phyloP scores from a whole-genome alignment of 192 early-diverging fungal genomes.

The Coemansia sp. region DNA sequence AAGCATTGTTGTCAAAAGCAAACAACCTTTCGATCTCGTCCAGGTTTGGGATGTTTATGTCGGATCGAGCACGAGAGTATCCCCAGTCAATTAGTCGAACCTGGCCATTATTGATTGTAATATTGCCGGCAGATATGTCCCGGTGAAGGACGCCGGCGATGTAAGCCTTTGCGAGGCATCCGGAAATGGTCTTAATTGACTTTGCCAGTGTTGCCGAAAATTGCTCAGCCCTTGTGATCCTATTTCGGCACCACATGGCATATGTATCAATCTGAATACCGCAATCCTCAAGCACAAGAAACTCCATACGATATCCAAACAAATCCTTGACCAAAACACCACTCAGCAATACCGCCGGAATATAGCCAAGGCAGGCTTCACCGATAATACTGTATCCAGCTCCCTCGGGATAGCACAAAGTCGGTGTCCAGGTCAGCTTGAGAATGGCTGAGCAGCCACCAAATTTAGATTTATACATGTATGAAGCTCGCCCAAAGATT shows the following conservation, averaged over 20 bases:
- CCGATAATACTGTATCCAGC: constrained; percentile 14
- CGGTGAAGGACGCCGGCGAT: constrained; percentile 18
- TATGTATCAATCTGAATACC: constrained; percentile 1
- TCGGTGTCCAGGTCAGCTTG: constrained; percentile 11
- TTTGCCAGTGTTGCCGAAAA: not conserved
- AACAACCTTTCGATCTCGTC: not conserved
- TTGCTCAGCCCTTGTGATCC: not conserved
- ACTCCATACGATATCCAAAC: constrained; percentile 17
- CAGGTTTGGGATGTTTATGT: not conserved
- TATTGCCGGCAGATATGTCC: constrained; percentile 25
- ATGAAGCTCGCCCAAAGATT: not conserved
- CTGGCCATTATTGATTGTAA: constrained; percentile 3
- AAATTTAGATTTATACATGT: not conserved
- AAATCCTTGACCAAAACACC: not conserved
- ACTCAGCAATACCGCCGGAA: constrained; percentile 1
- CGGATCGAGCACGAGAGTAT: not conserved
- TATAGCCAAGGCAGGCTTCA: not conserved
- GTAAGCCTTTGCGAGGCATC: constrained; percentile 7
- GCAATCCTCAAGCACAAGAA: constrained; percentile 15
- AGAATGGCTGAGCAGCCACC: not conserved
- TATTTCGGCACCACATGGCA: not conserved
- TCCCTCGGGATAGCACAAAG: constrained; percentile 9
- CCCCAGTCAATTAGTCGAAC: constrained; percentile 20
- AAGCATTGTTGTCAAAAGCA: not conserved
- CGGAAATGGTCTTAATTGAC: not conserved